Evolutionary conservation across 495 filamentous ascomycete genomes (phyloP).

Genomic region (Immersiella caudata): DNA sequence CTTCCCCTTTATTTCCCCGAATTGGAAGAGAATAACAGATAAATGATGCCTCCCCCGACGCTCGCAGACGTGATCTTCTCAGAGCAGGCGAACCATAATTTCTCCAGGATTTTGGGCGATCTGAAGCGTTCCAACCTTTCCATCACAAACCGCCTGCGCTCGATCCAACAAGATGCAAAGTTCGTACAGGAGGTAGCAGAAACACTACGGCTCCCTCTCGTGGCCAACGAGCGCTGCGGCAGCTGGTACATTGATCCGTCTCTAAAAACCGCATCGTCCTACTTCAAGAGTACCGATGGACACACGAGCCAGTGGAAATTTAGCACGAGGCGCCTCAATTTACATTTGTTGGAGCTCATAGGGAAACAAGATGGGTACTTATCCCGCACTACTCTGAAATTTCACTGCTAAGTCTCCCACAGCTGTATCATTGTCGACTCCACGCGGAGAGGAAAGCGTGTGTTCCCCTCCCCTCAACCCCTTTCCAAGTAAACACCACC

Average conservation of each 20-base stretch:
- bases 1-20: background rate
- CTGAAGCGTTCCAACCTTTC: constrained; percentile 76
- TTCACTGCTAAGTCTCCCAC: constrained; percentile 12
- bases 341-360: constrained; percentile 71
- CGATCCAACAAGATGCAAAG: constrained; percentile 66
- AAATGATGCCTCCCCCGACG: constrained; percentile 28
- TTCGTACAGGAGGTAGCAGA: constrained; percentile 63
- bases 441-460: constrained; percentile 87
- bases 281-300: constrained; percentile 98
- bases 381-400: constrained; percentile 22
- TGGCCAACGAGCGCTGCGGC: constrained; percentile 92
- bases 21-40: background rate
- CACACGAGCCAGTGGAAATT: constrained; percentile 90
- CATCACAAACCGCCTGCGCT: constrained; percentile 75
- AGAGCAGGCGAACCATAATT: constrained; percentile 55
- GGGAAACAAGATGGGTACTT: constrained; percentile 68
- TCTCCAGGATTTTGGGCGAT: constrained; percentile 55
- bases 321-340: constrained; percentile 78
- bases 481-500: background rate
- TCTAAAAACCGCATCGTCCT: constrained; percentile 69
- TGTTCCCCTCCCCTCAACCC: constrained; percentile 30
- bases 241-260: constrained; percentile 88
- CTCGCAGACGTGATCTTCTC: constrained; percentile 54
- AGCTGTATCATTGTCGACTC: constrained; percentile 94
- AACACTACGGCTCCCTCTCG: constrained; percentile 66